Evolutionary conservation across 177 flowering plant species (phyloP), one percentile per base, ranked within the genome.

Genomic region (Tripterygium wilfordii): DNA sequence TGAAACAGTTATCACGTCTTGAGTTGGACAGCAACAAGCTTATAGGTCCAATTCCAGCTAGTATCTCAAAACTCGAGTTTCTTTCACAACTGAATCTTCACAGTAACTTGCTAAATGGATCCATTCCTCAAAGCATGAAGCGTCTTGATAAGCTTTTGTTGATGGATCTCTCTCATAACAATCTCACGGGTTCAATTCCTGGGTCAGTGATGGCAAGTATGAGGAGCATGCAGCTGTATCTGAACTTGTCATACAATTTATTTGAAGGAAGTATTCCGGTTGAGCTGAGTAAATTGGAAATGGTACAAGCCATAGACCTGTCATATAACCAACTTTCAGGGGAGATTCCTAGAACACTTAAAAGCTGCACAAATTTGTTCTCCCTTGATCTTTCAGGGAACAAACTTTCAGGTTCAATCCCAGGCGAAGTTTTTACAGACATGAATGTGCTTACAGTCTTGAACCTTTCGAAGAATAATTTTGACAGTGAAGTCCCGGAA

Each of bases 261-360:
- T 53, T 89, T 20, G 23, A 38, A 8, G 88, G 86, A 35, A 27
- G 39, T 1, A 60, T 84, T 24, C 95, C 97, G 18, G 52, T 43
- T 29, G 90, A 82, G 68, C 48, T 89, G 13, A 84, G 92, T 14
- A 51, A 13, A 58, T 35, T 86, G 64, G 69, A 74, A 63, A 80
- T 72, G 83, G 73, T 78, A 20, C 86, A 86, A 51, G 74, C 50
- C 33, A 72, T 89, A 33, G 92, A 89, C 53, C 20, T 89, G 39
- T 86, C 97, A 16, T 69, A 74, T 61, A 89, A 86, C 37, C 69
- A 78, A 52, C 54, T 88, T 3, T 73, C 86, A 8, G 88, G 94
- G 25, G 55, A 49, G 41, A 69, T 88, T 57, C 86, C 94, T 10
- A 17, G 13, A 14, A 22, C 75, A 22, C 67, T 88, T 16, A 28